Percentiles rank a stretch among this genome's conserved stretches.
These are phyloP conservation scores for Calonectria hongkongensis DNA, from an alignment of 2,329 filamentous ascomycete genomes.

Conservation along the genomic window DNA sequence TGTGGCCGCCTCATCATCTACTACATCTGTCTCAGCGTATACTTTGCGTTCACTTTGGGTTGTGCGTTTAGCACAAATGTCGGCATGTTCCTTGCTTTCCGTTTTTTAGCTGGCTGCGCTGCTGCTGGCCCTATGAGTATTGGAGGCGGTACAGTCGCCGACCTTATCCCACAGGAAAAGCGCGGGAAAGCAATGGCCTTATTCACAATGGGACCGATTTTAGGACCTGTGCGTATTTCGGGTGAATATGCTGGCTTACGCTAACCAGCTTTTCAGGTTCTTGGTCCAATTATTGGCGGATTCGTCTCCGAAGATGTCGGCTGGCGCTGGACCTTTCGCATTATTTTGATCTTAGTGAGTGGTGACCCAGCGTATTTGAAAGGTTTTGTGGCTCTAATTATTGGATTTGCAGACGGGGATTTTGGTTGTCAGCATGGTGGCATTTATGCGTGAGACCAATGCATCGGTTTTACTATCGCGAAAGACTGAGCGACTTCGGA, in stretches of 20 bases:
- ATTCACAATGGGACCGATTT: slow-evolving; percentile 20
- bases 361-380: slow-evolving; percentile 1
- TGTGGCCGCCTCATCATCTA: slow-evolving; percentile 27
- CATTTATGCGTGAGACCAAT: slow-evolving; percentile 50
- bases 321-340: slow-evolving; percentile 29
- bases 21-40: slow-evolving; percentile 2
- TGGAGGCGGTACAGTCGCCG: slow-evolving; percentile 28
- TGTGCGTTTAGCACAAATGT: slow-evolving; percentile 23
- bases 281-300: slow-evolving; percentile 27
- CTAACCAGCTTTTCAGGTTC: slow-evolving; percentile 8
- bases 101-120: slow-evolving; percentile 19
- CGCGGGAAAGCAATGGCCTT: slow-evolving; percentile 23
- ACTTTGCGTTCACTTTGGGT: slow-evolving; percentile 16
- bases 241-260: neutral
- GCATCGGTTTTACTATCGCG: slow-evolving; percentile 7
- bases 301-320: slow-evolving; percentile 25
- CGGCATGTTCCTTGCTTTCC: slow-evolving; percentile 26
- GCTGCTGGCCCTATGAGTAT: slow-evolving; percentile 20
- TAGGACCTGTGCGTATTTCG: slow-evolving; percentile 17
- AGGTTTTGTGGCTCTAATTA: neutral
- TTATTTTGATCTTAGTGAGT: slow-evolving; percentile 29
- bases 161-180: slow-evolving; percentile 25
- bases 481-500: slow-evolving; percentile 21
- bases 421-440: neutral
- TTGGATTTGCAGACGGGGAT: slow-evolving; percentile 4